Conservation (phyloP, 2,329 filamentous ascomycete species). For the Pseudogymnoascus sp. region DNA sequence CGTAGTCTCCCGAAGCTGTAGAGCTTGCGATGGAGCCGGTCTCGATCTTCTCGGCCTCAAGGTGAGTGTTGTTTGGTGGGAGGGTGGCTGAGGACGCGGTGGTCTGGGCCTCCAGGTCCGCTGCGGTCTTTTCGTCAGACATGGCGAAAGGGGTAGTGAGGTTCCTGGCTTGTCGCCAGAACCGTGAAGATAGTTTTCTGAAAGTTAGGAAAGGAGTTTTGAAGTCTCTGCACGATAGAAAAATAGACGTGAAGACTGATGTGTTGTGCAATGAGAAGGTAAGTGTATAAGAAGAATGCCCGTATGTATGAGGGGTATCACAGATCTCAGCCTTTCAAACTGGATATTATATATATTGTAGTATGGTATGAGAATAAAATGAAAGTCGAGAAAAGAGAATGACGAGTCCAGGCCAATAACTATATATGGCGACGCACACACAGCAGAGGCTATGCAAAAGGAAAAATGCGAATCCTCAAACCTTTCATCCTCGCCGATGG, state of each 20-base stretch:
- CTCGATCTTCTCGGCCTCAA: not conserved
- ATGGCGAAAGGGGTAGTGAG: not conserved
- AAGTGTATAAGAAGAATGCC: not conserved
- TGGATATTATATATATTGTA: not conserved
- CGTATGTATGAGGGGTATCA: not conserved
- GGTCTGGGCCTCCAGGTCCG: constrained; percentile 2
- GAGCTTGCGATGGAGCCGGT: not conserved
- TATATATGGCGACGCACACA: not conserved
- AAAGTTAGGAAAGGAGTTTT: not conserved
- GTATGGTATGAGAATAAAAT: not conserved
- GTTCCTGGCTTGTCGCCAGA: not conserved
- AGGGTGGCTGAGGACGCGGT: not conserved
- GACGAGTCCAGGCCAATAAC: not conserved
- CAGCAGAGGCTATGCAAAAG: not conserved
- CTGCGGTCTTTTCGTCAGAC: not conserved
- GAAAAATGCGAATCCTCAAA: not conserved
- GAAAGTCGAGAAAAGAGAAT: not conserved
- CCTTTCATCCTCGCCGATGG: not conserved
- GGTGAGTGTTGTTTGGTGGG: not conserved
- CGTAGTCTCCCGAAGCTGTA: constrained; percentile 20
- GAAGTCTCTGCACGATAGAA: not conserved
- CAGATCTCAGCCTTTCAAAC: not conserved
- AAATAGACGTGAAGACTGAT: not conserved
- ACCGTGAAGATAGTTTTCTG: not conserved
- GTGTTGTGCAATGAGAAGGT: not conserved